Evolutionary conservation across 83 land plant genomes (phyloP), one percentile per base, ranked within the genome.

Genomic region (Picea abies): DNA sequence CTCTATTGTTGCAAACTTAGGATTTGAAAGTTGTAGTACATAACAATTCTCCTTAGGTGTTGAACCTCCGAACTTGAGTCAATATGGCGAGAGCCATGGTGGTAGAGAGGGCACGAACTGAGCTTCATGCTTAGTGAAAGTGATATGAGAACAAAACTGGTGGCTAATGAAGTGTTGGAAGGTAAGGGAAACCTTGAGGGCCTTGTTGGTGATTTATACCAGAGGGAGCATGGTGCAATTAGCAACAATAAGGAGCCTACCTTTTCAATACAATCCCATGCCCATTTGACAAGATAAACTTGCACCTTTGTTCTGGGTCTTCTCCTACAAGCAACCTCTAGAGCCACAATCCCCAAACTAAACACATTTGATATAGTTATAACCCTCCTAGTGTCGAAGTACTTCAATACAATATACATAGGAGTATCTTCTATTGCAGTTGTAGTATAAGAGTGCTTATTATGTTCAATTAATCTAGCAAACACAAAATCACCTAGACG

Each of bases 401-500:
- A 82, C 82, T 92, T 87, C 0, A 90, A 91, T 7, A 90, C 90
- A 76, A 90, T 70, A 66, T 92, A 92, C 1, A 87, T 92, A 3
- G 87, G 85, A 6, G 94, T 92, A 5, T 92, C 92, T 7, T 88
- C 88, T 6, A 86, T 76, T 37, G 79, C 84, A 15, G 58, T 80
- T 0, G 92, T 88, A 9, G 82, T 81, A 14, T 83, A 85, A 2
- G 83, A 86, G 11, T 75, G 22, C 64, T 72, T 67, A 29, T 69
- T 82, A n/a, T 64, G 75, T 22, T 84, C 81, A 20, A 87, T 79
- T 60, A 82, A 63, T 25, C 89, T 41, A 1, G 87, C 91, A 47
- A 90, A 82, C 22, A 92, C 95, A 72, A 93, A 93, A 69, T 93
- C 95, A 0, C 93, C 93, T 60, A 93, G 63, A 79, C 65, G 65